A percentile compares a stretch with the other conserved stretches of the same genome.
Conservation (phyloP, 176 grass and related monocot genomes). For the Bothriochloa decipiens region DNA sequence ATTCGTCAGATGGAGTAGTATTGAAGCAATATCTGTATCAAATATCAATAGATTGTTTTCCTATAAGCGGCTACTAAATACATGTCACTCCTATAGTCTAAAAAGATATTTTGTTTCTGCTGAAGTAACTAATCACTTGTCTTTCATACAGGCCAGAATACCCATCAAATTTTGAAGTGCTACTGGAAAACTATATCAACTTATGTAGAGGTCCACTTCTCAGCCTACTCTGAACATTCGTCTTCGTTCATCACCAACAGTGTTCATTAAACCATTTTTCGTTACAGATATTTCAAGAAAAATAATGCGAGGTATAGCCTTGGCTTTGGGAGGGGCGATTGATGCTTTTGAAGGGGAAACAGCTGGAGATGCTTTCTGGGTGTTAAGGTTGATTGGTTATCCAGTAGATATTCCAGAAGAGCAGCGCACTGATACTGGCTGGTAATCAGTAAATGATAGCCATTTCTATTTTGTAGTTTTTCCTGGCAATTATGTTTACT, state of each 20-base stretch:
- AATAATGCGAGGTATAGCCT: constrained; percentile 92
- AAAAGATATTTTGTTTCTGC: background rate
- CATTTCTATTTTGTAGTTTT: background rate
- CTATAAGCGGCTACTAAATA: background rate
- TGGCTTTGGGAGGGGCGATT: constrained; percentile 68
- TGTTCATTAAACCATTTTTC: constrained; percentile 23
- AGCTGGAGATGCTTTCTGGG: constrained; percentile 81
- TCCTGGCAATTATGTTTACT: constrained; percentile 16
- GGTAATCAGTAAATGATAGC: constrained; percentile 45
- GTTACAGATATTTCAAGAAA: constrained; percentile 84
- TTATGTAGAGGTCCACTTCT: constrained; percentile 64
- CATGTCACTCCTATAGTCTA: background rate
- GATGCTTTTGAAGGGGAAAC: constrained; percentile 74
- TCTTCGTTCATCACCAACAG: background rate
- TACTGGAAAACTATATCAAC: constrained; percentile 73
- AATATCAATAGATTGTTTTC: background rate
- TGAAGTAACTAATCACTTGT: background rate
- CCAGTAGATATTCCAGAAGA: constrained; percentile 86
- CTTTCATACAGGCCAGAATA: constrained; percentile 66
- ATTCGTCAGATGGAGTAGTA: background rate
- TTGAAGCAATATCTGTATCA: background rate
- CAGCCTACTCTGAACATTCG: constrained; percentile 1
- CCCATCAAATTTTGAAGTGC: constrained; percentile 72
- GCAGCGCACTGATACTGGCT: constrained; percentile 75
- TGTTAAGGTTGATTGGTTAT: constrained; percentile 82